A percentile compares a stretch with the other conserved stretches of the same genome.
Conservation (phyloP, 2,329 filamentous ascomycete species). For the Amphichorda felina region DNA sequence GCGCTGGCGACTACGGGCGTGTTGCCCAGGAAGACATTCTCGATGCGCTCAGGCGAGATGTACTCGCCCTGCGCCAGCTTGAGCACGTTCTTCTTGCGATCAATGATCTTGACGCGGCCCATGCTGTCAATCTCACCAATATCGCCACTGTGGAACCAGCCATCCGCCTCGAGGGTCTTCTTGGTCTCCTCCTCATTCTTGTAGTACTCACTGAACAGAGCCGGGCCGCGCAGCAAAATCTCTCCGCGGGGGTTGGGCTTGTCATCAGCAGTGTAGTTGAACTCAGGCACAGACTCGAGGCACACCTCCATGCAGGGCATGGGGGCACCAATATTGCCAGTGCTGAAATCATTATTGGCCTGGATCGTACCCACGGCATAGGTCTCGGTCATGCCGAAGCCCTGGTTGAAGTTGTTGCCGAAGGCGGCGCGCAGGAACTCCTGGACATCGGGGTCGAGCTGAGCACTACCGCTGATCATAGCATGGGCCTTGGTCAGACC, state of each 20-base stretch:
- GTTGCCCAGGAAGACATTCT: constrained; percentile 85
- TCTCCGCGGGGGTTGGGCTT: constrained; percentile 86
- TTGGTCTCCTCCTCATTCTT: constrained; percentile 80
- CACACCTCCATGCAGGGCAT: constrained; percentile 61
- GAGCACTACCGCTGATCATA: constrained; percentile 83
- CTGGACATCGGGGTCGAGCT: constrained; percentile 79
- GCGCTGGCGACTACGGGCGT: constrained; percentile 66
- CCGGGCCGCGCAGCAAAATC: constrained; percentile 70
- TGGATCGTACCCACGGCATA: constrained; percentile 71
- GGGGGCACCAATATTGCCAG: constrained; percentile 73
- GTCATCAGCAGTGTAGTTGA: constrained; percentile 84
- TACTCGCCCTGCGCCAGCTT: constrained; percentile 98
- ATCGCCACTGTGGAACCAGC: constrained; percentile 96
- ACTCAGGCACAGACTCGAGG: constrained; percentile 78
- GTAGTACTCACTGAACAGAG: constrained; percentile 77
- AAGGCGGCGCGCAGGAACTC: constrained; percentile 80
- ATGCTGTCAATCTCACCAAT: constrained; percentile 75
- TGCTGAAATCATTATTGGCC: constrained; percentile 53
- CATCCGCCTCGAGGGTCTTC: constrained; percentile 72
- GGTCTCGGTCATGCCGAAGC: constrained; percentile 89
- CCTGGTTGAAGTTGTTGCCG: constrained; percentile 68
- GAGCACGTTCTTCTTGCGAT: constrained; percentile 97
- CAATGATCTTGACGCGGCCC: constrained; percentile 85
- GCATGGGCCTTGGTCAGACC: constrained; percentile 62
- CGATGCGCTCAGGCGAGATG: constrained; percentile 91